Base-by-base conservation (phyloP, 176 grass and related monocot genomes). In the Aegilops longissima region DNA sequence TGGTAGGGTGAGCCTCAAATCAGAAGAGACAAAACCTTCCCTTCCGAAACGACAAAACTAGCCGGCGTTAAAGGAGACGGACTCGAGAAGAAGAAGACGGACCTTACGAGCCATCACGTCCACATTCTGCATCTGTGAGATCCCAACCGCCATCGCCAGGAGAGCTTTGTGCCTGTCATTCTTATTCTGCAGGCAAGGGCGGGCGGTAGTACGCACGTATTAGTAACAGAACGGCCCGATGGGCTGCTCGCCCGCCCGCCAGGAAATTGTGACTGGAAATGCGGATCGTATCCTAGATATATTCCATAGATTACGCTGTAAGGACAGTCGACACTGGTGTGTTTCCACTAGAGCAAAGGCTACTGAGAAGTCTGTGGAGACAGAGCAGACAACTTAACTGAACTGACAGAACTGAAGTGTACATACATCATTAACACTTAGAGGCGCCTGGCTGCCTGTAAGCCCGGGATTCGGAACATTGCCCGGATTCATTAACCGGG, bases 121-220 rank as follows among this genome's bases (percentile, higher is more conserved):
- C 18, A 98, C 94, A 86, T 93, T 98, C 66, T 92, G 76, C 81
- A 95, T 98, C 18, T 95, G 96, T 4, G 86, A 91, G 47, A 98
- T 98, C 47, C 93, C 96, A 20, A 98, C 96, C 63, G 96, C 93
- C 92, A 98, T 98, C 39, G 96, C 96, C 70, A 98, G 63, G 44
- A 95, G 93, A 82, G 93, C 86, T 76, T 76, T 94, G 76, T 87
- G 78, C 30, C 63, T 89, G 14, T 51, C 72, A 66, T 79, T 89
- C 86, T 84, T 90, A 20, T 79, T 85, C 96, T 98, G 93, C 83
- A 79, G 4, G 54, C 14, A 44, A 0, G 65, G 54, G 1, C 9
- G 54, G 73, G 20, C 44, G 62, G 44, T 54, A n/a, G 45, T 49
- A 47, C 0, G n/a, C 67, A 20, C n/a, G 8, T 69, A 29, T 79